A percentile compares a stretch with the other conserved stretches of the same genome.
Conservation (phyloP, 1,284 basidiomycete species). For the Farysia itapuensis region DNA sequence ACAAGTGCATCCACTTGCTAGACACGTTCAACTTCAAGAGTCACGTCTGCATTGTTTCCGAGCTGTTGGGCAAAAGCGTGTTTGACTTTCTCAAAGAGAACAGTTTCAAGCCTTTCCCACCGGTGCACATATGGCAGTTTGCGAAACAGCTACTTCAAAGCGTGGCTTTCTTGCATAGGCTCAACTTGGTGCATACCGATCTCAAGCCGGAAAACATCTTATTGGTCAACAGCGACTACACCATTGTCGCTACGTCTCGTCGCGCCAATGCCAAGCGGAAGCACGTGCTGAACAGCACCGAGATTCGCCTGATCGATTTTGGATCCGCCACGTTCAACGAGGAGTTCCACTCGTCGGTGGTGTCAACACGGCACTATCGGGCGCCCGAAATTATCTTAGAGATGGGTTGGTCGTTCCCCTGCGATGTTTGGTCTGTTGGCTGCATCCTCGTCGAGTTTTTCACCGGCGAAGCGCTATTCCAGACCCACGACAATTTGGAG, state of each 20-base stretch:
- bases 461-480: conserved; percentile 95
- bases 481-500: conserved; percentile 97
- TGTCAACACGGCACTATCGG: conserved; percentile 96
- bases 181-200: conserved; percentile 94
- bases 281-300: conserved; percentile 76
- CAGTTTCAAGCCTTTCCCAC: conserved; percentile 91
- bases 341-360: conserved; percentile 97
- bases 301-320: conserved; percentile 97
- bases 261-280: conserved; percentile 48
- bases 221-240: conserved; percentile 81
- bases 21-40: conserved; percentile 96
- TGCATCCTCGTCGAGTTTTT: conserved; percentile 99
- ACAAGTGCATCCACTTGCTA: conserved; percentile 96
- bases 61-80: conserved; percentile 93
- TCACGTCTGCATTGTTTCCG: conserved; percentile 96
- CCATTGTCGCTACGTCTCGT: conserved; percentile 38
- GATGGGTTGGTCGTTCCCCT: conserved; percentile 96
- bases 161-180: conserved; percentile 89
- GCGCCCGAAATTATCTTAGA: conserved; percentile 97
- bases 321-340: conserved; percentile 96
- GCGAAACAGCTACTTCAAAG: conserved; percentile 87
- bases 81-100: conserved; percentile 99
- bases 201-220: conserved; percentile 86
- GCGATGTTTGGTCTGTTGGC: conserved; percentile 96
- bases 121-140: conserved; percentile 92